Evolutionary conservation across 116 monocot genomes (phyloP).

Genomic region (Zostera marina): DNA sequence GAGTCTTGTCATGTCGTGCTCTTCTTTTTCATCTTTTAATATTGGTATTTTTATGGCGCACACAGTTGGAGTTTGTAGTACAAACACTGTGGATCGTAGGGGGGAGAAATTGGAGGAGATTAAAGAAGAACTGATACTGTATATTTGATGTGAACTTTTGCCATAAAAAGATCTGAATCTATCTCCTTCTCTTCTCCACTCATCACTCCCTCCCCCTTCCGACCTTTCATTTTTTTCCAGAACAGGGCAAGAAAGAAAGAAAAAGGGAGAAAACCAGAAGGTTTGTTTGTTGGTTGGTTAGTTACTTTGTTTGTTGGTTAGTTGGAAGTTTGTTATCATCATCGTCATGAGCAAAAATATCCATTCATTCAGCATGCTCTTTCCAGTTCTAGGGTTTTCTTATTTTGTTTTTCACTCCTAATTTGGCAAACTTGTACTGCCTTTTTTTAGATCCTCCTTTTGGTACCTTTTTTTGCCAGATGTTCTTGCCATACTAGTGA

Average conservation of each 20-base stretch:
- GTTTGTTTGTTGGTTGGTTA: too few species aligned
- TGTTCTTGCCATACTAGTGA: too few species aligned
- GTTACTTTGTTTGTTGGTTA: too few species aligned
- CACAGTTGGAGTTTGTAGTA: neutral
- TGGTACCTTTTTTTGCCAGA: too few species aligned
- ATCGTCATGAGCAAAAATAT: too few species aligned
- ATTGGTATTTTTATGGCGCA: neutral
- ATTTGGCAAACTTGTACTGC: neutral
- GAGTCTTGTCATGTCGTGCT: neutral
- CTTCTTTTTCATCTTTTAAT: neutral
- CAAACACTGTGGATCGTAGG: neutral
- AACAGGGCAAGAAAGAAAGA: neutral
- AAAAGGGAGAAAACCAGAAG: neutral
- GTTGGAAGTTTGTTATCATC: too few species aligned
- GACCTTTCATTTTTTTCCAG: neutral
- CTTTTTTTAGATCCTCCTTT: too few species aligned
- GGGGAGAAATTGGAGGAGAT: neutral
- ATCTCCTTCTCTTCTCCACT: neutral
- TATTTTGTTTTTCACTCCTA: neutral
- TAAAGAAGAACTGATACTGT: neutral
- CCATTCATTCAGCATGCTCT: neutral
- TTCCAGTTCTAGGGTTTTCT: neutral
- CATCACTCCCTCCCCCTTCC: too few species aligned
- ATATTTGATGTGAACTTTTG: conserved; percentile 1
- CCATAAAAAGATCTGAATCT: neutral